Evolutionary conservation across 768 basidiomycete species (phyloP).

Genomic region (Psilocybe cyanescens): DNA sequence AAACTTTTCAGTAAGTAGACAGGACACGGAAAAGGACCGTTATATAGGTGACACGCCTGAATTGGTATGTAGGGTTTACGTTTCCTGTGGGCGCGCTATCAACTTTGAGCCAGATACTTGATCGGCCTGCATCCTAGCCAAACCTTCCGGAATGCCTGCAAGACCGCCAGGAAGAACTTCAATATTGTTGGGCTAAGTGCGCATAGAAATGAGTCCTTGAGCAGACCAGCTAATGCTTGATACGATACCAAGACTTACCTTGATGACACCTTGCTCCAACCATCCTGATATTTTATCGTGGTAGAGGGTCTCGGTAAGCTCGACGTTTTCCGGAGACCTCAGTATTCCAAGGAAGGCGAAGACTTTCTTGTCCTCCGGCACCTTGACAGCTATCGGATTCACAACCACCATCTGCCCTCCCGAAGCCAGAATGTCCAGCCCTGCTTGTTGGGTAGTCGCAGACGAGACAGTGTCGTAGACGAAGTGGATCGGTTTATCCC

Average conservation of each 20-base stretch:
- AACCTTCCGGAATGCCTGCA: slow-evolving; percentile 41
- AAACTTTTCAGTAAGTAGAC: too few species aligned
- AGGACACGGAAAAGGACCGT: too few species aligned
- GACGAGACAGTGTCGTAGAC: slow-evolving; percentile 31
- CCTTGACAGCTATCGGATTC: not conserved
- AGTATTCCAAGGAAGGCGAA: slow-evolving; percentile 11
- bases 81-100: slow-evolving; percentile 34
- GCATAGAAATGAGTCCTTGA: not conserved
- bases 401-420: slow-evolving; percentile 14
- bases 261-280: slow-evolving; percentile 22
- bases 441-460: slow-evolving; percentile 25
- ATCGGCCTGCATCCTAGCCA: slow-evolving; percentile 41
- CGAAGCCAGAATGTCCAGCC: slow-evolving; percentile 25
- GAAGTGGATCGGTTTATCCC: slow-evolving; percentile 21
- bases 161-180: slow-evolving; percentile 47
- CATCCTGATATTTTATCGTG: slow-evolving; percentile 14
- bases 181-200: slow-evolving; percentile 42
- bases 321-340: slow-evolving; percentile 16
- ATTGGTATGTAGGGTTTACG: not conserved
- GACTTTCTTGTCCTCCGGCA: slow-evolving; percentile 15
- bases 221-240: not conserved
- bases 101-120: slow-evolving; percentile 47
- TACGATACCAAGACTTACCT: slow-evolving; percentile 11
- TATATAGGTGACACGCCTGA: too few species aligned
- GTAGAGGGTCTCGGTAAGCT: slow-evolving; percentile 18